A percentile compares a stretch with the other conserved stretches of the same genome.
Conservation (phyloP, 208 protist species). For the Kentomonas sorsogonicus region DNA sequence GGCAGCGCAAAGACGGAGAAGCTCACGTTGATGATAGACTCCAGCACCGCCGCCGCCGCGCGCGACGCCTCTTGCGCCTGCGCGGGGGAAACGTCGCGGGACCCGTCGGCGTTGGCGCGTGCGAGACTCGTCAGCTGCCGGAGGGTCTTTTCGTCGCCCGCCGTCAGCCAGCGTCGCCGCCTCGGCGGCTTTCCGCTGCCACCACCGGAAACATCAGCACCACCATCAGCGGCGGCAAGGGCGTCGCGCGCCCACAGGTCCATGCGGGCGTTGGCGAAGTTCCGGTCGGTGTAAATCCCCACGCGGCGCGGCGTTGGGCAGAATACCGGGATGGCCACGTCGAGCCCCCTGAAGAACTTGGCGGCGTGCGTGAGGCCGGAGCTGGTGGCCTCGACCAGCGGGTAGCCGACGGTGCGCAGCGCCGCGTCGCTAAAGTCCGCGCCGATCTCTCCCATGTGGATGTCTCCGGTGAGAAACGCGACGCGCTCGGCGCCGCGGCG, state of each 20-base stretch:
- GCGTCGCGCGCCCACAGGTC: no score
- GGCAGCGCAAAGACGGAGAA: conserved; percentile 56
- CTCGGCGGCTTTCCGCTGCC: no score
- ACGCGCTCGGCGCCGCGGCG: conserved; percentile 40
- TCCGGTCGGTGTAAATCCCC: conserved; percentile 57
- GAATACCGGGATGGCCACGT: conserved; percentile 30
- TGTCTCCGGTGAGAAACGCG: conserved; percentile 77
- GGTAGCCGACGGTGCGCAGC: conserved; percentile 40
- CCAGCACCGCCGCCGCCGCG: background rate
- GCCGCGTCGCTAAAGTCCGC: conserved; percentile 42
- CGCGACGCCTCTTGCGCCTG: background rate
- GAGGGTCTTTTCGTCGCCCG: conserved; percentile 8
- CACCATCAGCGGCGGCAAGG: no score
- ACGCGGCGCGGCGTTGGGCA: conserved; percentile 46
- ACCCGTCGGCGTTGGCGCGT: background rate
- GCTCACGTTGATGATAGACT: conserved; percentile 37
- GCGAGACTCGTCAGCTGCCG: background rate
- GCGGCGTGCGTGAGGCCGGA: conserved; percentile 79
- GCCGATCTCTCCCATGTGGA: conserved; percentile 81
- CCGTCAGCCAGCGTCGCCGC: conserved; percentile 35
- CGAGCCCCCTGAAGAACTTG: conserved; percentile 32
- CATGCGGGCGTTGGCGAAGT: no score
- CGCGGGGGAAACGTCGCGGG: background rate
- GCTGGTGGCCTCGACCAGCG: conserved; percentile 71
- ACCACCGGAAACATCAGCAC: no score